Conservation (phyloP, 495 filamentous ascomycete genomes). For the Stereocaulon alpinum region DNA sequence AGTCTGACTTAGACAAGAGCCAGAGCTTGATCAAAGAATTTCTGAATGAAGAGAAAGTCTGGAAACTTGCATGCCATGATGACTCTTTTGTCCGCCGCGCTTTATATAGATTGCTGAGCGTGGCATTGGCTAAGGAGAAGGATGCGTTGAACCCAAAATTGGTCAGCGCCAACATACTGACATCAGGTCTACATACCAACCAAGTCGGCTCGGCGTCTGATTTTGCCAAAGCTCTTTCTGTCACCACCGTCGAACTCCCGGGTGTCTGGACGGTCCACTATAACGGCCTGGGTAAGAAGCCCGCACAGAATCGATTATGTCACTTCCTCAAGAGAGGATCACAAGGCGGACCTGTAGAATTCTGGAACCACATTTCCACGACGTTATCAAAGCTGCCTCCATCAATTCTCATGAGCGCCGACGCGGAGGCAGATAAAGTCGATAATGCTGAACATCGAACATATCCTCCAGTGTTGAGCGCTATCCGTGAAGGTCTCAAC, state of each 20-base stretch:
- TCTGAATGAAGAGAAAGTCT: constrained; percentile 56
- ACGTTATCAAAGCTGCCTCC: constrained; percentile 52
- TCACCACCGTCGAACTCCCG: constrained; percentile 51
- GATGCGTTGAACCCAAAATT: constrained; percentile 50
- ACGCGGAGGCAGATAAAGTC: constrained; percentile 33
- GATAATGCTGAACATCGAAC: constrained; percentile 24
- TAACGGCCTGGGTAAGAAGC: constrained; percentile 47
- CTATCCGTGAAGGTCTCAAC: constrained; percentile 56
- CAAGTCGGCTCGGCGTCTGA: constrained; percentile 67
- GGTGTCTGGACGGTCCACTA: constrained; percentile 66
- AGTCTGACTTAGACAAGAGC: constrained; percentile 43
- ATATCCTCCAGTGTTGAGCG: constrained; percentile 41
- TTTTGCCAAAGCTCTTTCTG: constrained; percentile 50
- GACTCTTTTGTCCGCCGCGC: constrained; percentile 65
- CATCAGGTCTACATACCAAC: constrained; percentile 52
- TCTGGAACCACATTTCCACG: constrained; percentile 56
- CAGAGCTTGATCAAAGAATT: constrained; percentile 41
- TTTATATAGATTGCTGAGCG: constrained; percentile 56
- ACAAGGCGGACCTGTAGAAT: constrained; percentile 54
- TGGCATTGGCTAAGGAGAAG: constrained; percentile 45
- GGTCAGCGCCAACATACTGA: constrained; percentile 56
- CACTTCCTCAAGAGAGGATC: constrained; percentile 78
- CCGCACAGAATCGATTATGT: constrained; percentile 50
- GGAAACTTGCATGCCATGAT: constrained; percentile 56
- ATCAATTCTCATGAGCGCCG: constrained; percentile 36